Conservation (phyloP, 2,329 filamentous ascomycete genomes). For the Trichoderma hamatum region DNA sequence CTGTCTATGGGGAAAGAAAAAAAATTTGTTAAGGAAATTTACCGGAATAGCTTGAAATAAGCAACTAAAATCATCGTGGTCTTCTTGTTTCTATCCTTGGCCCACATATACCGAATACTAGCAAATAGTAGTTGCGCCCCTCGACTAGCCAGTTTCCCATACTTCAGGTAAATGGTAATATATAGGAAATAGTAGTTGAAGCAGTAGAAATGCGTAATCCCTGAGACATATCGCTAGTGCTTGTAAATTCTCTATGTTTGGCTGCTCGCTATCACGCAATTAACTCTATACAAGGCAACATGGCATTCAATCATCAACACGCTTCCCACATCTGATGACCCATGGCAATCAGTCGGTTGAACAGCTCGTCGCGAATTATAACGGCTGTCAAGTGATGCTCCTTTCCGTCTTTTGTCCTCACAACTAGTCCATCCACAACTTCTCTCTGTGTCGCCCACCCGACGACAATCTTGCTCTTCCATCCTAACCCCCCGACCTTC, state of each 20-base stretch:
- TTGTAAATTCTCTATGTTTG: not conserved
- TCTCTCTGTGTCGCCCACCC: conserved; percentile 76
- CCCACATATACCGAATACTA: too few relatives aligned
- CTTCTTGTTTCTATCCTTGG: too few relatives aligned
- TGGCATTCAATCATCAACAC: not conserved
- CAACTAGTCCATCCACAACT: conserved; percentile 74
- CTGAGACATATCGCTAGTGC: not conserved
- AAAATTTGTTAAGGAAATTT: too few relatives aligned
- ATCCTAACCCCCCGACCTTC: conserved; percentile 80
- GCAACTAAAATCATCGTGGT: not conserved
- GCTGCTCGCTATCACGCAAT: not conserved
- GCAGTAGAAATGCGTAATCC: too few relatives aligned
- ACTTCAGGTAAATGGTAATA: not conserved
- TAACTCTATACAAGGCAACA: not conserved
- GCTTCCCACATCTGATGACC: conserved; percentile 83
- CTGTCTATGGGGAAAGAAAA: not conserved
- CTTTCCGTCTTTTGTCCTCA: conserved; percentile 60
- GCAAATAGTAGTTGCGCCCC: too few relatives aligned
- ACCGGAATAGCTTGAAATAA: not conserved
- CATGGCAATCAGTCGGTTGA: conserved; percentile 77
- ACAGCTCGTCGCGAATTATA: conserved; percentile 72
- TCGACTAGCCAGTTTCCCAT: too few relatives aligned
- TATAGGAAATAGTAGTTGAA: too few relatives aligned
- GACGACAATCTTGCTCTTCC: conserved; percentile 82
- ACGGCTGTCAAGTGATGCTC: conserved; percentile 70